Evolutionary conservation across 371 early-diverging fungal species (phyloP).

Genomic region (Mucor indicus): DNA sequence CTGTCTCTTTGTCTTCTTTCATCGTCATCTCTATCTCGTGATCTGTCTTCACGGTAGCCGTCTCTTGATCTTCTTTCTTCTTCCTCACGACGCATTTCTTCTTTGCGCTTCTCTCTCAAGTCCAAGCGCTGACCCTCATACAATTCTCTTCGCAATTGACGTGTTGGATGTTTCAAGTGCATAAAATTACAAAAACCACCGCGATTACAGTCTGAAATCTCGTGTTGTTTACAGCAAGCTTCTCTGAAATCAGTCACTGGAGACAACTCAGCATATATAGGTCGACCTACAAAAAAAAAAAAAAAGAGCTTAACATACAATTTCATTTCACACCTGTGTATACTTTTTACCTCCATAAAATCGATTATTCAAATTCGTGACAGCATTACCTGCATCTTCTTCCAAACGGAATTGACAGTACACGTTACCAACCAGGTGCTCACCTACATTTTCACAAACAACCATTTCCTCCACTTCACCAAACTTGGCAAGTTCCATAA

Average conservation of each 20-base stretch:
- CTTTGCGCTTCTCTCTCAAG: constrained; percentile 51
- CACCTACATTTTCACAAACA: constrained; percentile 97
- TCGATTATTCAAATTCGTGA: constrained; percentile 87
- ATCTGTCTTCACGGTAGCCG: too few relatives aligned
- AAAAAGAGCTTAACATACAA: too few relatives aligned
- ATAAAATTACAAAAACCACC: constrained; percentile 99
- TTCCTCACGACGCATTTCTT: constrained; percentile 30
- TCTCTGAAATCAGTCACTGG: constrained; percentile 97
- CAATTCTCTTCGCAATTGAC: constrained; percentile 73
- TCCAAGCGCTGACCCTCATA: constrained; percentile 75
- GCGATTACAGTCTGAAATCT: constrained; percentile 90
- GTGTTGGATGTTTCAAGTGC: constrained; percentile 88
- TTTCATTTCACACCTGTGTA: background rate
- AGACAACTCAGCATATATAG: constrained; percentile 93
- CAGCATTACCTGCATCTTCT: constrained; percentile 91
- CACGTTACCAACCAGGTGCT: constrained; percentile 96
- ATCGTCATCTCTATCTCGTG: constrained; percentile 30
- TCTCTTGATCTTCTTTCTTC: constrained; percentile 32
- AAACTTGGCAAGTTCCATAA: constrained; percentile 93
- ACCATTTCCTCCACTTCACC: constrained; percentile 95
- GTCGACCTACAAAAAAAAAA: constrained; percentile 78
- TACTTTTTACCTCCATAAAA: constrained; percentile 93
- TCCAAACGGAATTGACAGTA: constrained; percentile 90
- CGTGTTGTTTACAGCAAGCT: constrained; percentile 97
- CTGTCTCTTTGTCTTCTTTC: too few relatives aligned